Percentiles rank a stretch among this genome's conserved stretches.
These are phyloP conservation scores for Trichoderma virens DNA, from an alignment of 495 filamentous ascomycete genomes.

Conservation along the genomic window DNA sequence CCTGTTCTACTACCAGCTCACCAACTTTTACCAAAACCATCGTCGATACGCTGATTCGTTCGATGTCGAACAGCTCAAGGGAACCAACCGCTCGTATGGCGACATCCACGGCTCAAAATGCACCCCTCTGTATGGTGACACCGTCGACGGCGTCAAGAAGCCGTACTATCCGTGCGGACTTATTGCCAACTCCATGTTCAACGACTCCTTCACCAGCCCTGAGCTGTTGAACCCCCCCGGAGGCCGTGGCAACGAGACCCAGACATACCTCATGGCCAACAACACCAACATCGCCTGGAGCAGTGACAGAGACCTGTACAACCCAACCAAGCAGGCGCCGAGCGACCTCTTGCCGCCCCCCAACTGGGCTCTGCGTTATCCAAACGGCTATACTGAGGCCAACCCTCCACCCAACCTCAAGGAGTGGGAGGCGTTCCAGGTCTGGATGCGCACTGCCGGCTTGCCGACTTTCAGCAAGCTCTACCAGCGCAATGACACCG, in stretches of 20 bases:
- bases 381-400: slow-evolving; percentile 53
- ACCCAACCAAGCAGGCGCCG: slow-evolving; percentile 52
- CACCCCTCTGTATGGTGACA: slow-evolving; percentile 58
- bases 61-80: slow-evolving; percentile 73
- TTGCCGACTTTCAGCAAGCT: slow-evolving; percentile 93
- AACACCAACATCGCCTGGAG: slow-evolving; percentile 75
- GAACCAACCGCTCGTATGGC: slow-evolving; percentile 50
- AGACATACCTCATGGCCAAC: slow-evolving; percentile 61
- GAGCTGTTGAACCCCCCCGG: slow-evolving; percentile 39
- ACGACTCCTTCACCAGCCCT: slow-evolving; percentile 74
- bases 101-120: slow-evolving; percentile 63
- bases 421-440: slow-evolving; percentile 77
- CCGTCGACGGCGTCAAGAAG: slow-evolving; percentile 34
- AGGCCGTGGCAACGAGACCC: slow-evolving; percentile 17
- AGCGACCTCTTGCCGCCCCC: slow-evolving; percentile 66
- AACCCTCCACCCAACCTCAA: slow-evolving; percentile 59
- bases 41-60: slow-evolving; percentile 90
- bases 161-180: slow-evolving; percentile 92
- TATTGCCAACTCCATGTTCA: slow-evolving; percentile 95
- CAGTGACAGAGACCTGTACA: slow-evolving; percentile 72
- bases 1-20: slow-evolving; percentile 86
- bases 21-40: slow-evolving; percentile 99
- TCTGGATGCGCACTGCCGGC: slow-evolving; percentile 99
- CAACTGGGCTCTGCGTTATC: slow-evolving; percentile 68
- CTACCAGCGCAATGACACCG: slow-evolving; percentile 66